Conservation (phyloP, 2,329 filamentous ascomycete species). For the Ophiobolus disseminans region DNA sequence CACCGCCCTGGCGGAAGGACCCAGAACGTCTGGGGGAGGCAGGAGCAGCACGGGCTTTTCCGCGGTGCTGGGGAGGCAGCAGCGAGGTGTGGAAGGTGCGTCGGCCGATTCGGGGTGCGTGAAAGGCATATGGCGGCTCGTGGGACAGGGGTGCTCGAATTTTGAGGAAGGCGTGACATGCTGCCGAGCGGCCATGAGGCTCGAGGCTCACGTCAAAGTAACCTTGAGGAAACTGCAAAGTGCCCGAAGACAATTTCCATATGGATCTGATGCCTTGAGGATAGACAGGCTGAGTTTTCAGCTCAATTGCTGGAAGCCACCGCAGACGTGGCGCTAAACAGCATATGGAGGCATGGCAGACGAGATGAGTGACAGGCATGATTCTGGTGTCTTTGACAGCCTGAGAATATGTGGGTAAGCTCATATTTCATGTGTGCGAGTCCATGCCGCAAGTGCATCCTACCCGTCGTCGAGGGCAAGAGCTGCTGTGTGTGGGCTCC, state of each 20-base stretch:
- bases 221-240: neutral
- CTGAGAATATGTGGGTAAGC: too few relatives aligned
- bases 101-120: neutral
- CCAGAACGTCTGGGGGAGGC: neutral
- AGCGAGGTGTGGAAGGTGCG: neutral
- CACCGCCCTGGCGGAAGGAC: conserved; percentile 12
- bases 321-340: too few relatives aligned
- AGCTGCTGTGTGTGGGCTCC: too few relatives aligned
- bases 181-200: neutral
- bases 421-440: too few relatives aligned
- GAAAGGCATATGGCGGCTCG: conserved; percentile 2
- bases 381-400: too few relatives aligned
- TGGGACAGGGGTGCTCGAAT: neutral
- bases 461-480: too few relatives aligned
- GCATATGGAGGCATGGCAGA: too few relatives aligned
- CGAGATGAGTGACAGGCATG: too few relatives aligned
- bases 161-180: neutral
- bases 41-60: conserved; percentile 4
- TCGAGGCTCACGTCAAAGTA: neutral
- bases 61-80: neutral
- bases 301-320: too few relatives aligned
- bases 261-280: neutral
- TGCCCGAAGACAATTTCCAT: too few relatives aligned
- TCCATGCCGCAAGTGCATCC: too few relatives aligned
- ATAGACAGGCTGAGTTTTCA: too few relatives aligned